Base-by-base conservation (phyloP, 805 yeast species). In the Pichia nanzhaoensis region DNA sequence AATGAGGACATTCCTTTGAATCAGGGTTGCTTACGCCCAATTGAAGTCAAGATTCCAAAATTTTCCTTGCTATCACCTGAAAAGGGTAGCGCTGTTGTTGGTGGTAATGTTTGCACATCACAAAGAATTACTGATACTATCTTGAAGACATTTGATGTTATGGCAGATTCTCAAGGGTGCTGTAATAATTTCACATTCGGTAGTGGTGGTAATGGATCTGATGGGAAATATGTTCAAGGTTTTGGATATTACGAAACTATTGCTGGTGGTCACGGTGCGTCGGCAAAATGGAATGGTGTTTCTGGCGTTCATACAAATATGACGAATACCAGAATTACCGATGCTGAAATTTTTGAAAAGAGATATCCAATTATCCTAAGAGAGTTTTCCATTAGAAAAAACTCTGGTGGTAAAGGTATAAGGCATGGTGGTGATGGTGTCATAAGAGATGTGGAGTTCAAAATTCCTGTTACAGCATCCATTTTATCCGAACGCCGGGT, bases 151-250 rank as follows among this genome's bases (percentile, higher is more conserved):
- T 89, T 93, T 61, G 73, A 77, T 49, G 88, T 89, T 5, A 84
- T 88, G 69, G 97, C 97, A 2, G 96, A 89, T 52, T 89, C 97
- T 1, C 98, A 91, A 65, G 96, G 97, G 36, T 89, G 93, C 48
- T 87, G 96, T 63, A 91, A 93, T 65, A 93, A 91, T 65, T 78
- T 91, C 55, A 90, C 96, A 0, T 91, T 90, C 68, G 97, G 97
- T 20, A 77, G 75, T 22, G 86, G 82, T 50, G 91, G 88, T 39
- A 74, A 75, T 47, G 66, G 64, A 10, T 55, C 74, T 52, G 59
- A 71, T 64, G 68, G 80, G 58, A 56, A 77, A 49, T 68, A 72
- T 63, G 64, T 71, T 8, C 71, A 74, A 46, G 88, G 90, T 0
- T 88, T 87, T 62, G 96, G 96, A 0, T 89, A 89, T 61, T 89